Evolutionary conservation across 148 eudicot species (phyloP), one percentile per base, ranked within the genome.

Genomic region (Silene conica): DNA sequence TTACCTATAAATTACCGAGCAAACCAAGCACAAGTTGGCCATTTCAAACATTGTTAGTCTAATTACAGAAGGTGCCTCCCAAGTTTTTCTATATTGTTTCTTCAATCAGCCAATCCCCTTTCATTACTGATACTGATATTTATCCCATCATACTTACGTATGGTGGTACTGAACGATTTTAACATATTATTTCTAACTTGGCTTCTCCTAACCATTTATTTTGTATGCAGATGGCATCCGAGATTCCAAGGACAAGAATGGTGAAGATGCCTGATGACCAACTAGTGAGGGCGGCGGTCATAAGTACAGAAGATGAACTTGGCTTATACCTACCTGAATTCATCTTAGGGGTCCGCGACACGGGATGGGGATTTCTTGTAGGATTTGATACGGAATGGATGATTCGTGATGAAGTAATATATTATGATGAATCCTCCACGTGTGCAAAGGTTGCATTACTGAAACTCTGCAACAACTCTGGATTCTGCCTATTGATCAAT

Each of bases 371-470:
- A n/a, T 11, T 38, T 21, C n/a, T 38, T 38, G 50, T 65, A 9
- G 69, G 69, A 8, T 65, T 65, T 23, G 69, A 65, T 23, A 38
- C 69, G 3, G 69, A 65, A 65, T 65, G 69, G 69, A 65, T 8
- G 69, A 18, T 0, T 15, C 10, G 22, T 3, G 8, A 4, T 5
- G 41, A 0, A 0, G 6, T 34, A 6, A 3, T 34, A 34, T 1
- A 34, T 34, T 34, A n/a, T 6, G 5, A 0, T n/a, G 41, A 10
- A 18, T 6, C 38, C 26, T 34, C 41, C 38, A 62, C 5, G 3
- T n/a, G 38, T 5, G 38, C 65, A 13, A 28, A 64, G 12, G 8
- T 34, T 28, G 68, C 46, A 4, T 15, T 64, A 34, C 46, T 64
- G 6, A 64, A 64, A 34, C 21, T 64, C 21, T 64, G 68, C 20